phyloP scores from a whole-genome alignment of 805 yeast species.

The Sugiyamaella floridensis region DNA sequence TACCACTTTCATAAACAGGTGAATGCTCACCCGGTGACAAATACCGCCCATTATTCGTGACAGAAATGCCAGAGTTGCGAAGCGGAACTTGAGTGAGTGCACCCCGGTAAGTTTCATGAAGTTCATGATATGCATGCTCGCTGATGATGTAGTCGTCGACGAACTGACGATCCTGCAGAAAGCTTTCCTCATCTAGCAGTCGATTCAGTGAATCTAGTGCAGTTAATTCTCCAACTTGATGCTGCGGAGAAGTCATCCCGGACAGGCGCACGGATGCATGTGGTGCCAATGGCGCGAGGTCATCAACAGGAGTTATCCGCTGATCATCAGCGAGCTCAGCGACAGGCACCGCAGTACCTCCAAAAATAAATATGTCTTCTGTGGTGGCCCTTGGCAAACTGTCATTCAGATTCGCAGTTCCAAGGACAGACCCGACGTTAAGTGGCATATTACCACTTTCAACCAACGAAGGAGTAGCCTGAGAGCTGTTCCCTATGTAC shows the following conservation, averaged over 20 bases:
- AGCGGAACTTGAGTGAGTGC: conserved; percentile 10
- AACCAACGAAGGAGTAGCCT: no score
- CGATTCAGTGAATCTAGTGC: conserved; percentile 1
- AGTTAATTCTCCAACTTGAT: not conserved
- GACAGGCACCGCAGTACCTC: no score
- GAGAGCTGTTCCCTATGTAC: no score
- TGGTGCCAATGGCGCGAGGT: not conserved
- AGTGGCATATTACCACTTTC: no score
- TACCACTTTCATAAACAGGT: not conserved
- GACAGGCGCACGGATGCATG: not conserved
- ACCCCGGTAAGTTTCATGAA: conserved; percentile 1
- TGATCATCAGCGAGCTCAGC: no score
- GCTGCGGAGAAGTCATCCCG: not conserved
- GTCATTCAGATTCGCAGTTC: no score
- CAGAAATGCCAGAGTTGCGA: conserved; percentile 2
- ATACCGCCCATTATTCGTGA: not conserved
- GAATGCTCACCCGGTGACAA: not conserved
- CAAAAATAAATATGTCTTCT: no score
- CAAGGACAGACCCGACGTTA: no score
- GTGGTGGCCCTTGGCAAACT: no score
- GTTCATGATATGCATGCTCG: conserved; percentile 8
- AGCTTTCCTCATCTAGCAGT: conserved; percentile 4
- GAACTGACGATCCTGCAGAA: conserved; percentile 9
- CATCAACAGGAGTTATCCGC: not conserved
- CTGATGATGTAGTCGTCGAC: conserved; percentile 13